phyloP scores from a whole-genome alignment of 129 eudicot genomes.

The Calendula officinalis region DNA sequence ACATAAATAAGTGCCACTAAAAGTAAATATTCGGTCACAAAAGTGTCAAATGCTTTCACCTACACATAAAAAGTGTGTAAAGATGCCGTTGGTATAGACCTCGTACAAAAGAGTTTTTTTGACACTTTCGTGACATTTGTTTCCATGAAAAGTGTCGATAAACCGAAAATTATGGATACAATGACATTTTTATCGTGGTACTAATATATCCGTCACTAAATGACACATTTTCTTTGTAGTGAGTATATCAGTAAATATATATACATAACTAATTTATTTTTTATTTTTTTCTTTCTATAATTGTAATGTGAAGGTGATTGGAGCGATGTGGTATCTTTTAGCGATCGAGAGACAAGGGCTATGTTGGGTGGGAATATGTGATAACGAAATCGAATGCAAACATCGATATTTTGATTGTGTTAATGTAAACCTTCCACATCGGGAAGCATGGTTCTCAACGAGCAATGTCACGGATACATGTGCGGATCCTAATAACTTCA shows the following conservation, averaged over 20 bases:
- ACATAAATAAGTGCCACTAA: too few relatives aligned
- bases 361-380: constrained; percentile 68
- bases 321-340: constrained; percentile 77
- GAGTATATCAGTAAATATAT: neutral
- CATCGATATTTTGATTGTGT: constrained; percentile 49
- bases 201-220: too few relatives aligned
- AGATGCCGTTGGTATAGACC: too few relatives aligned
- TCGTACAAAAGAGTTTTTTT: too few relatives aligned
- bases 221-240: too few relatives aligned
- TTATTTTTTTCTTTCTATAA: neutral
- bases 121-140: too few relatives aligned
- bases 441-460: constrained; percentile 47
- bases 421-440: constrained; percentile 25
- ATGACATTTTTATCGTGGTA: too few relatives aligned
- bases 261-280: neutral
- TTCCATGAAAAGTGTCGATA: too few relatives aligned
- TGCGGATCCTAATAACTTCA: constrained; percentile 25
- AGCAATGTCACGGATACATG: constrained; percentile 52
- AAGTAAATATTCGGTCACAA: too few relatives aligned
- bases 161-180: too few relatives aligned
- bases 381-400: constrained; percentile 39
- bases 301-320: constrained; percentile 48
- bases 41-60: too few relatives aligned
- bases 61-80: too few relatives aligned
- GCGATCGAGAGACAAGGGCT: constrained; percentile 69